These are phyloP conservation scores for Lachnellula occidentalis DNA, from an alignment of 2,329 filamentous ascomycete species.

Conservation along the genomic window DNA sequence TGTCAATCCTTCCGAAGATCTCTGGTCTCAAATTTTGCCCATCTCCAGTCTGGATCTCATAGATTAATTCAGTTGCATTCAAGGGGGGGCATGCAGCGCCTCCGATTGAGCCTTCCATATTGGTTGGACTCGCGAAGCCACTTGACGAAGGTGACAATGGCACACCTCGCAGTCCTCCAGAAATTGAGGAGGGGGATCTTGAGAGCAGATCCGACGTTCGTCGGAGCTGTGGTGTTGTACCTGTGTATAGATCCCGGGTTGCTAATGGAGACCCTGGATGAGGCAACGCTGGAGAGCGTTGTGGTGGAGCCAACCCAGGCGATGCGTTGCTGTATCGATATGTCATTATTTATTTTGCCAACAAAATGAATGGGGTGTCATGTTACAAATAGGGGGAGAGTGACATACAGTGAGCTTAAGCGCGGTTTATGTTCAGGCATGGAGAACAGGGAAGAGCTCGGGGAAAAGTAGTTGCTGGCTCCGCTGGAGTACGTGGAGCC, in stretches of 20 bases:
- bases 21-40: constrained; percentile 51
- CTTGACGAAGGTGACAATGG: constrained; percentile 31
- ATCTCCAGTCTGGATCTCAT: constrained; percentile 44
- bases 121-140: constrained; percentile 31
- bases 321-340: constrained; percentile 25
- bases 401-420: constrained; percentile 29
- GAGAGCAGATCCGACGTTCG: constrained; percentile 27
- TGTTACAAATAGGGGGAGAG: constrained; percentile 13
- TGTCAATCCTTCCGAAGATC: constrained; percentile 63
- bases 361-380: constrained; percentile 16
- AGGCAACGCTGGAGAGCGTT: constrained; percentile 28
- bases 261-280: constrained; percentile 28
- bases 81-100: constrained; percentile 31
- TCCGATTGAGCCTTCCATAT: constrained; percentile 28
- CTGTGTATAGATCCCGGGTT: constrained; percentile 29
- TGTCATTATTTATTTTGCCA: constrained; percentile 26
- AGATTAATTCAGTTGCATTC: constrained; percentile 35
- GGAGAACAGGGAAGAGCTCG: constrained; percentile 26
- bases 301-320: constrained; percentile 29
- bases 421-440: constrained; percentile 32
- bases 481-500: constrained; percentile 29
- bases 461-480: constrained; percentile 26
- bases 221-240: constrained; percentile 27
- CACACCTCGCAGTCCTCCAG: constrained; percentile 25
- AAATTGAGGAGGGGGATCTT: constrained; percentile 28